A percentile compares a stretch with the other conserved stretches of the same genome.
phyloP scores from a whole-genome alignment of 2,329 filamentous ascomycete species.

The Berkeleyomyces rouxiae region DNA sequence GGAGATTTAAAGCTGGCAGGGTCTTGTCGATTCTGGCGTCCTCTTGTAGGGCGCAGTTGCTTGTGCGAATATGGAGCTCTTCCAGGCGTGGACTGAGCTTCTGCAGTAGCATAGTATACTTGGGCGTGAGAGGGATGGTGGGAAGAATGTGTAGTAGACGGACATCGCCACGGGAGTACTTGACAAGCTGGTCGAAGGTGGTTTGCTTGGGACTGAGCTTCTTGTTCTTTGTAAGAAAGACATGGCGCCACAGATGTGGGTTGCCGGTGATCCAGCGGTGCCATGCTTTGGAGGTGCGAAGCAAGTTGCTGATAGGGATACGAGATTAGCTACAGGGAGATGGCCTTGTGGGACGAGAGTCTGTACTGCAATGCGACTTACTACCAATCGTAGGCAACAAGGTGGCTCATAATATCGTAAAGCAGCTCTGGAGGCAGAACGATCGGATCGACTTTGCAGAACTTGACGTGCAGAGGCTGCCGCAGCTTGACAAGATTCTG shows the following conservation, averaged over 20 bases:
- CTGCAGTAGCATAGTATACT: not conserved
- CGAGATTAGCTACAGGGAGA: not conserved
- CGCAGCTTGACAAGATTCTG: conserved; percentile 12
- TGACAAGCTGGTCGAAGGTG: not conserved
- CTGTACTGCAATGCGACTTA: not conserved
- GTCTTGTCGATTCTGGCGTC: too few species aligned
- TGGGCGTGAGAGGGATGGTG: not conserved
- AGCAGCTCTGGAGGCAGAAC: conserved; percentile 10
- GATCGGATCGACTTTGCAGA: conserved; percentile 5
- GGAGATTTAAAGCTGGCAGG: too few species aligned
- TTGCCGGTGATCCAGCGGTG: not conserved
- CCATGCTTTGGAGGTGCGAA: conserved; percentile 1
- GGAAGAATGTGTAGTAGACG: not conserved
- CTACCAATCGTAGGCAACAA: conserved; percentile 2
- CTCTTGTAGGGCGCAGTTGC: not conserved
- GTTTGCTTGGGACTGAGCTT: not conserved
- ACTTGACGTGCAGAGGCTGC: conserved; percentile 3
- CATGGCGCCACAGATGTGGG: not conserved
- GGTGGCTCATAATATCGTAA: conserved; percentile 2
- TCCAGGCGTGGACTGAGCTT: not conserved
- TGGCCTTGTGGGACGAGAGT: not conserved
- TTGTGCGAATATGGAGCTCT: not conserved
- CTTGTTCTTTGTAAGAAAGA: not conserved
- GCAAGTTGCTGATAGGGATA: not conserved
- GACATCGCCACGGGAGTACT: not conserved